Conservation (phyloP, 441 rosid genomes). For the Populus hybrid region DNA sequence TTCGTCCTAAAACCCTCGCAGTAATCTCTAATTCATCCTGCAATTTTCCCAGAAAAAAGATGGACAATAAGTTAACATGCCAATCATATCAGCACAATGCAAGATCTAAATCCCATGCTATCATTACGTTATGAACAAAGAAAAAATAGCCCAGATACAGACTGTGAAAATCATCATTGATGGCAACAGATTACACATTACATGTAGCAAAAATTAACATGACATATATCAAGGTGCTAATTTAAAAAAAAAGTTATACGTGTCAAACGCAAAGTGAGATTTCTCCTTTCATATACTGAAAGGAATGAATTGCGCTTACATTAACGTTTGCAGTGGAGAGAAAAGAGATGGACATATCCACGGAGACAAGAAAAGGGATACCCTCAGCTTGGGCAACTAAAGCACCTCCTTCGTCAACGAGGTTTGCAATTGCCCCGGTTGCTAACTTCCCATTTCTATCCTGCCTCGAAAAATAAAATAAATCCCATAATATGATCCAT, state of each 20-base stretch:
- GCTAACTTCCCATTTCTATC: constrained; percentile 68
- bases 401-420: constrained; percentile 87
- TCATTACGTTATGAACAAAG: neutral
- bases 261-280: neutral
- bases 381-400: constrained; percentile 61
- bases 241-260: no score
- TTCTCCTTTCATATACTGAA: neutral
- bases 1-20: constrained; percentile 57
- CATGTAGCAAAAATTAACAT: no score
- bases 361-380: constrained; percentile 64
- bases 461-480: constrained; percentile 32
- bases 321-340: constrained; percentile 66
- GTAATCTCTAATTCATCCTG: constrained; percentile 86
- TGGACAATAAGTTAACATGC: neutral
- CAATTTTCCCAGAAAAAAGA: neutral
- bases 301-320: constrained; percentile 31
- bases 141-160: neutral
- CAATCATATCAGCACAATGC: neutral
- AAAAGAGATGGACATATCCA: constrained; percentile 77
- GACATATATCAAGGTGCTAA: no score
- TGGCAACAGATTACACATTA: no score
- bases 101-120: neutral
- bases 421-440: constrained; percentile 71
- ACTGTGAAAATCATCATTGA: neutral
- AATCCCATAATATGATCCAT: neutral